Evolutionary conservation across 257 asterid genomes (phyloP).

Genomic region (Solanum ahanhuiri): DNA sequence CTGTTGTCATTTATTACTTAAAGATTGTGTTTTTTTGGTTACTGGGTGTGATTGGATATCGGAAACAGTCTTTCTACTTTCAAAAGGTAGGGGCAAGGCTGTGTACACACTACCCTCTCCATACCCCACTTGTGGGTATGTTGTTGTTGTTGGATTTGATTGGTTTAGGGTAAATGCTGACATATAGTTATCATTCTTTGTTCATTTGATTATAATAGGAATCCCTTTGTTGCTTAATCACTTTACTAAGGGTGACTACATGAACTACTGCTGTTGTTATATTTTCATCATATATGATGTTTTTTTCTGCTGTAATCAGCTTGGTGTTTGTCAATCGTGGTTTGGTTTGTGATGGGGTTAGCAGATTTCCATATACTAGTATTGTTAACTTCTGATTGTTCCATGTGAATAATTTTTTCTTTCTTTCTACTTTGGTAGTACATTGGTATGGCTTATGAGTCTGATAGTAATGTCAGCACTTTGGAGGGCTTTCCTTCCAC

Average conservation of each 20-base stretch:
- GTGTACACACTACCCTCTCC: neutral
- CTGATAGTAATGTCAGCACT: conserved; percentile 70
- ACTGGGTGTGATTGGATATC: neutral
- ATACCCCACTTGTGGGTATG: neutral
- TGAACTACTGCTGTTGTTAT: too few species aligned
- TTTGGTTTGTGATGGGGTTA: neutral
- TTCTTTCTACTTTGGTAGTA: conserved; percentile 22
- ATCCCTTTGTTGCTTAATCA: neutral
- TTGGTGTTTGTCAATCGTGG: neutral
- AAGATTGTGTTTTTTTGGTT: neutral
- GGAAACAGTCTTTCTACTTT: neutral
- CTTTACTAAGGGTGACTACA: neutral
- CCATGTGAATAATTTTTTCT: neutral
- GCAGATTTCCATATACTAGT: neutral
- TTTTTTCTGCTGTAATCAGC: neutral
- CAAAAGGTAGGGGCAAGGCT: neutral
- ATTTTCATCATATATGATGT: neutral
- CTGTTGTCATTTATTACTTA: neutral
- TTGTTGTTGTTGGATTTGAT: neutral
- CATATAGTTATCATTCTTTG: neutral
- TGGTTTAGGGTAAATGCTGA: neutral
- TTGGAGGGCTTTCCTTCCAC: conserved; percentile 89
- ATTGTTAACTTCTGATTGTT: neutral
- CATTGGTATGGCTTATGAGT: conserved; percentile 84
- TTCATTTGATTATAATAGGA: neutral